phyloP scores from a whole-genome alignment of 176 grass and related monocot genomes.

The Elaeis guineensis region DNA sequence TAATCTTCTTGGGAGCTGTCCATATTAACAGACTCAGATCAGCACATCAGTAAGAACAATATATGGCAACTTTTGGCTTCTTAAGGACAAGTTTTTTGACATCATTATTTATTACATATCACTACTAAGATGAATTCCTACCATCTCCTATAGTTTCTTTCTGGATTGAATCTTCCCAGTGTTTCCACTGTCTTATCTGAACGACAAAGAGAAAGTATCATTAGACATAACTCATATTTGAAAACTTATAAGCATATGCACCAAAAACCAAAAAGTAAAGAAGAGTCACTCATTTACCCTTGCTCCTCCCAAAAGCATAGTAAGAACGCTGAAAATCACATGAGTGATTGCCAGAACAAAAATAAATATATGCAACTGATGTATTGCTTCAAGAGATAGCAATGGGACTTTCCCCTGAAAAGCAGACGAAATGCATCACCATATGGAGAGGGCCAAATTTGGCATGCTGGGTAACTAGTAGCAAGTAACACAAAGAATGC shows the following conservation, averaged over 20 bases:
- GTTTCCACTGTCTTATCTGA: conserved; percentile 84
- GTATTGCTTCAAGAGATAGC: conserved; percentile 75
- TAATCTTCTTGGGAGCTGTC: conserved; percentile 38
- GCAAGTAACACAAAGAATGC: background rate
- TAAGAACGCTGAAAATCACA: conserved; percentile 71
- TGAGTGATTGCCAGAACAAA: conserved; percentile 85
- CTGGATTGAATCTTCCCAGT: conserved; percentile 72
- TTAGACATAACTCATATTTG: too few species aligned
- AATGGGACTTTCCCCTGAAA: conserved; percentile 64
- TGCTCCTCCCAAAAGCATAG: conserved; percentile 68
- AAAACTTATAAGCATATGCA: too few species aligned
- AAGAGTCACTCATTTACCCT: conserved; percentile 35
- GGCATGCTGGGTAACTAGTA: background rate
- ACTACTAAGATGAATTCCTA: conserved; percentile 13
- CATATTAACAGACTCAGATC: background rate
- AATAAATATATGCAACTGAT: conserved; percentile 91
- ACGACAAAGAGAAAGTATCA: conserved; percentile 5
- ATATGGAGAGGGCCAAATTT: too few species aligned
- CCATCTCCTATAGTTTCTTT: conserved; percentile 45
- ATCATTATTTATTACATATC: too few species aligned
- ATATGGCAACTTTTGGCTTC: too few species aligned
- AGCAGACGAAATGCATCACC: conserved; percentile 5
- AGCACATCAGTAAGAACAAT: conserved; percentile 7
- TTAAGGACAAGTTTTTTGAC: too few species aligned
- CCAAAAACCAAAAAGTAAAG: too few species aligned